Base-by-base conservation (phyloP, 2,329 filamentous ascomycete genomes). In the Huntiella savannae region DNA sequence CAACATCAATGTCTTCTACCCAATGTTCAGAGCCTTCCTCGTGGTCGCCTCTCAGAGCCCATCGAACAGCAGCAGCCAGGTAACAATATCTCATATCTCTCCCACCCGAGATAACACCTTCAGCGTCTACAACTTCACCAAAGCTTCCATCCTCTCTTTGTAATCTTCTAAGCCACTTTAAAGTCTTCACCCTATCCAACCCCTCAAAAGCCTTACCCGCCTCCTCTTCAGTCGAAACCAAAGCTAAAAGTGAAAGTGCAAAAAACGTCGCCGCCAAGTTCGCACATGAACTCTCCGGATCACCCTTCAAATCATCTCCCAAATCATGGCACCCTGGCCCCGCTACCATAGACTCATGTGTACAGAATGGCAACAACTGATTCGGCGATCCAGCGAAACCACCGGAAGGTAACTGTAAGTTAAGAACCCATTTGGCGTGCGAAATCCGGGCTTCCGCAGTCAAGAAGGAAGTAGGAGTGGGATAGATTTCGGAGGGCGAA, bases 231-330 rank as follows among this genome's bases (percentile, higher is more conserved):
- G 63, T 61, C 84, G 69, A 57, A 2, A 71, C 53, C 16, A 48
- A 39, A 0, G 80, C 70, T 19, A 98, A 64, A 6, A 80, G 69
- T 17, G 84, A 67, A 38, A 98, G 68, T 0, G 88, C 87, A 62
- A 96, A 95, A 59, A 82, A 88, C 0, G 87, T 95, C 1, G 85
- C 84, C 0, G 87, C 81, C 12, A 96, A 63, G 60, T 88, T 93
- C 1, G 87, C 69, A 4, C 49, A 50, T 28, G 17, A 45, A 13
- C 36, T 42, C 6, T 47, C 35, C 6, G 49, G 45, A 8, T 33
- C 33, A 4, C 33, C 35, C 16, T 22, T 16, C 2, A 12, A 10
- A 15, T 34, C 13, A 4, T 17, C 40, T 5, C 12, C 12, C 34
- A 16, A n/a, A 8, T 43, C 32, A 33, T 34, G 6, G 19, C 32